Evolutionary conservation across 1,139 yeast genomes (phyloP).

Genomic region (Sugiyamaella neomexicana): DNA sequence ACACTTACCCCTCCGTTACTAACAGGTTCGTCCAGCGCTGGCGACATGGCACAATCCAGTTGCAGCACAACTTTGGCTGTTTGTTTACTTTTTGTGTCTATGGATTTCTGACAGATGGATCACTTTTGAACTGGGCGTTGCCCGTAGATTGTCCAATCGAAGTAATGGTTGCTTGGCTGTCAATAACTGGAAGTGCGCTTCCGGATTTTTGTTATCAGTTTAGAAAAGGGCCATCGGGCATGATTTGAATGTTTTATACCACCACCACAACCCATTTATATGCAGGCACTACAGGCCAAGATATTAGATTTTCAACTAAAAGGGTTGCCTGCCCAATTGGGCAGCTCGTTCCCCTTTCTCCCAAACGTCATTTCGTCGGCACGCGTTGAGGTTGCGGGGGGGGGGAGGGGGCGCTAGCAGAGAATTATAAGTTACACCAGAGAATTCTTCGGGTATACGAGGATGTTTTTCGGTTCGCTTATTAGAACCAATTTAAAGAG

Average conservation of each 20-base stretch:
- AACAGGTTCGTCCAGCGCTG: constrained; percentile 6
- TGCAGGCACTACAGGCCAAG: constrained; percentile 12
- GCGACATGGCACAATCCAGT: constrained; percentile 6
- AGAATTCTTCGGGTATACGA: too few relatives aligned
- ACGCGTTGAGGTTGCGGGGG: neutral
- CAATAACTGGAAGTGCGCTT: neutral
- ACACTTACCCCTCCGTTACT: constrained; percentile 15
- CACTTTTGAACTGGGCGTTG: too few relatives aligned
- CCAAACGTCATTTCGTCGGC: neutral
- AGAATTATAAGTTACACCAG: too few relatives aligned
- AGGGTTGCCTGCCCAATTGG: constrained; percentile 1
- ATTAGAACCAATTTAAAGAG: too few relatives aligned
- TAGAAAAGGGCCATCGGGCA: neutral
- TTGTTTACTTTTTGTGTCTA: constrained; percentile 4
- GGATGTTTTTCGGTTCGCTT: too few relatives aligned
- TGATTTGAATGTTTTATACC: neutral
- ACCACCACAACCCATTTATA: constrained; percentile 6
- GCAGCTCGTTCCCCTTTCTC: neutral
- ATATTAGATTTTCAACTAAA: constrained; percentile 1
- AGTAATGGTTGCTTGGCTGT: neutral
- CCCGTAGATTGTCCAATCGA: neutral
- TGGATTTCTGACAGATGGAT: neutral
- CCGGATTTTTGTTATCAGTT: neutral
- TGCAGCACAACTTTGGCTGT: neutral
- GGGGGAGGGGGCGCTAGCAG: too few relatives aligned